A percentile compares a stretch with the other conserved stretches of the same genome.
Conservation (phyloP, 108 stramenopile species). For the Phaeodactylum tricornutum region DNA sequence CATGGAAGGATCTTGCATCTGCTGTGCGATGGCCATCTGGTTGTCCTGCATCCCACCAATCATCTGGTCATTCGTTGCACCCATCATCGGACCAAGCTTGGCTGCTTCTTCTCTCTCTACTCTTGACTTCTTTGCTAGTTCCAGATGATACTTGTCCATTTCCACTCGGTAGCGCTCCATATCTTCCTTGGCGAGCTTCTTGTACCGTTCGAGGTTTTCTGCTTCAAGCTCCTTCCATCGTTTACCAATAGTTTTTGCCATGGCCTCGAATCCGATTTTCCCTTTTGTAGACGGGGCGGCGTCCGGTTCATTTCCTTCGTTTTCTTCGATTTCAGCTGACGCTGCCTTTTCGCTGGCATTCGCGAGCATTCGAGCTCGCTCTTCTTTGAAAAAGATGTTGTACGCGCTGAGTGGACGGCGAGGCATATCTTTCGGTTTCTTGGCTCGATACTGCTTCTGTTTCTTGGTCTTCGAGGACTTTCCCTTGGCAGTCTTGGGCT, state of each 20-base stretch:
- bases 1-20: too few species aligned
- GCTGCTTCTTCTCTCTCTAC: too few species aligned
- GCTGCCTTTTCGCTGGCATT: not conserved
- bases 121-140: too few species aligned
- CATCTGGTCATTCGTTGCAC: too few species aligned
- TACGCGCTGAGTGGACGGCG: conserved; percentile 18
- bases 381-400: conserved; percentile 21
- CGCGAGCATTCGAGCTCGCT: conserved; percentile 8
- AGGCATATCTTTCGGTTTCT: conserved; percentile 13
- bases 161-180: conserved; percentile 13
- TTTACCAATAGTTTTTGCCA: conserved; percentile 16
- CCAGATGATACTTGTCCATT: conserved; percentile 10
- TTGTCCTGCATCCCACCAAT: too few species aligned
- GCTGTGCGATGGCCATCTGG: too few species aligned
- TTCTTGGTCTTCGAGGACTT: not conserved
- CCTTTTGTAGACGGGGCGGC: not conserved
- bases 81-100: too few species aligned
- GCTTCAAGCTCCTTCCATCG: conserved; percentile 5
- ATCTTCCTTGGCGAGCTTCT: conserved; percentile 11
- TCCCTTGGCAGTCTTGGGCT: conserved; percentile 2
- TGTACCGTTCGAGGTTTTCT: conserved; percentile 1
- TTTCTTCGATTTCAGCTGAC: not conserved
- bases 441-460: too few species aligned
- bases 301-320: not conserved
- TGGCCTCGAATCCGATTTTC: conserved; percentile 5